These are phyloP conservation scores for Cystoderma amianthinum DNA, from an alignment of 768 basidiomycete species.

Conservation along the genomic window DNA sequence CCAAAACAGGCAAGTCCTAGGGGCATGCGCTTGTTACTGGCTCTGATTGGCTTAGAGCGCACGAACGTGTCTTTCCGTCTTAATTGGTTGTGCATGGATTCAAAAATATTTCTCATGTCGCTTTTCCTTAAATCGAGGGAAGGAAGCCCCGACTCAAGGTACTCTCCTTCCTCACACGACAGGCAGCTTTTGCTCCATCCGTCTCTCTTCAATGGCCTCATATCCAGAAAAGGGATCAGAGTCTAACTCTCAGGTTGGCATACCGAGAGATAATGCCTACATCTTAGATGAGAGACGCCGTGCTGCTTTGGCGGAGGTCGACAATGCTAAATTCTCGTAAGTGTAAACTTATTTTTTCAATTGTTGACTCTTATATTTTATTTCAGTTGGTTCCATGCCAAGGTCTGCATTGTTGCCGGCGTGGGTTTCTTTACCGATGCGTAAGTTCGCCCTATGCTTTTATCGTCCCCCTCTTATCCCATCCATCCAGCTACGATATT, in stretches of 20 bases:
- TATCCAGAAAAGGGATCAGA: background rate
- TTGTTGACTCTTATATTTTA: conserved; percentile 1
- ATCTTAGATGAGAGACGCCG: conserved; percentile 67
- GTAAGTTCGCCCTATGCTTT: conserved; percentile 24
- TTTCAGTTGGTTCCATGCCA: conserved; percentile 77
- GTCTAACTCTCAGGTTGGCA: conserved; percentile 21
- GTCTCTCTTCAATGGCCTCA: background rate
- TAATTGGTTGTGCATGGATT: background rate
- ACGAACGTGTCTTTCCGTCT: conserved; percentile 20
- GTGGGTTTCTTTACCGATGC: conserved; percentile 91
- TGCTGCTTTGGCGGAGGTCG: conserved; percentile 79
- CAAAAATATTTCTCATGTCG: background rate
- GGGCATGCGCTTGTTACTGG: background rate
- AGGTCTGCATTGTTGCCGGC: conserved; percentile 63
- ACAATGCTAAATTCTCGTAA: conserved; percentile 80
- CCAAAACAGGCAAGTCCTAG: background rate
- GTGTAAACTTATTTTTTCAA: conserved; percentile 14
- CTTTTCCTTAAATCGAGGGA: background rate
- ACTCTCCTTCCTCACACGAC: background rate
- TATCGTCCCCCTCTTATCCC: conserved; percentile 1
- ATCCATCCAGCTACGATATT: conserved; percentile 57
- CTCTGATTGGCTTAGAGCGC: conserved; percentile 18
- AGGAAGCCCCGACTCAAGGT: background rate
- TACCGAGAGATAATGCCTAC: conserved; percentile 24
- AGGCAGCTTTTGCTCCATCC: background rate